Conservation (phyloP, 345 rosid genomes). For the Citrus reticulata region DNA sequence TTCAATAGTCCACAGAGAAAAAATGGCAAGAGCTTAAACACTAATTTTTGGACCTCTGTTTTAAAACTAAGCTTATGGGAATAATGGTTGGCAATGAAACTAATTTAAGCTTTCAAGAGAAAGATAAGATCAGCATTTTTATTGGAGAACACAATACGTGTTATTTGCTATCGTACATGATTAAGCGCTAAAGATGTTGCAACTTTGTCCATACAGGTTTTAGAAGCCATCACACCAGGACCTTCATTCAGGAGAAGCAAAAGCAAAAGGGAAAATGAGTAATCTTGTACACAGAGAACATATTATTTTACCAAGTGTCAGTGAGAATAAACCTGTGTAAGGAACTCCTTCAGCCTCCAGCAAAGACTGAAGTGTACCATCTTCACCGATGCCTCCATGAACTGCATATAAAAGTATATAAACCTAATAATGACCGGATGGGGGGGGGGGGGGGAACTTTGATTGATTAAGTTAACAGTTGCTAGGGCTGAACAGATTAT, state of each 20-base stretch:
- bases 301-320: not conserved
- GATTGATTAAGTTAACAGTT: not conserved
- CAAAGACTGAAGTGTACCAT: slow-evolving; percentile 84
- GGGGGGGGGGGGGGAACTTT: not conserved
- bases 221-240: slow-evolving; percentile 79
- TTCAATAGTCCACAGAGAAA: slow-evolving; percentile 10
- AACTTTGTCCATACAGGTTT: slow-evolving; percentile 89
- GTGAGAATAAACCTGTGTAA: slow-evolving; percentile 55
- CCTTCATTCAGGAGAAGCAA: slow-evolving; percentile 40
- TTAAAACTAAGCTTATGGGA: not conserved
- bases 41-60: not conserved
- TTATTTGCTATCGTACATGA: slow-evolving; percentile 48
- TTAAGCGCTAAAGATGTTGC: slow-evolving; percentile 75
- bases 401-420: slow-evolving; percentile 39
- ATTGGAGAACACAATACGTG: not conserved
- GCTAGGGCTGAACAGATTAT: not conserved
- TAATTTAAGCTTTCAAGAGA: slow-evolving; percentile 1
- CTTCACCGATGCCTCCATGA: slow-evolving; percentile 98
- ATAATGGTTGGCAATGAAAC: not conserved
- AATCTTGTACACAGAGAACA: not conserved
- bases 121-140: not conserved
- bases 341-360: slow-evolving; percentile 80
- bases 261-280: slow-evolving; percentile 10
- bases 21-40: not conserved
- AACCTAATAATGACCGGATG: not conserved